Evolutionary conservation across 2,329 filamentous ascomycete species (phyloP), one percentile per base, ranked within the genome.

Genomic region (Endoconidiophora laricicola): DNA sequence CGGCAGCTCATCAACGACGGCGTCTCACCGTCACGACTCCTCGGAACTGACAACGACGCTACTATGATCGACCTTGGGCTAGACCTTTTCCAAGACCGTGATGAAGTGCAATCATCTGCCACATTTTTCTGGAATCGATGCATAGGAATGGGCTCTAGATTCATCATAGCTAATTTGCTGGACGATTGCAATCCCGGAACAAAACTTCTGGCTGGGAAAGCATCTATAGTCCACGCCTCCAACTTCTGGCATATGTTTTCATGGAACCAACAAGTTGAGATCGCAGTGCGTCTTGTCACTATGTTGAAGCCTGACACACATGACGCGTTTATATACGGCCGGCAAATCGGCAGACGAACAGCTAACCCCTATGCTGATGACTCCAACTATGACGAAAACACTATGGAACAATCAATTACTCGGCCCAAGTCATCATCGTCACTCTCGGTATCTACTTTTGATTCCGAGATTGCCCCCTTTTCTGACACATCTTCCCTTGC

Each of bases 71-170:
- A 74, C 9, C 60, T 74, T n/a, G 76, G 76, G 24, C 78, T 79
- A 59, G 74, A 80, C 49, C 65, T 84, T 18, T 84, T 83, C 62
- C 67, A 69, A 43, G 80, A 82, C 54, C 52, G 55, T 16, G 56
- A 54, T 14, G 55, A 54, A 5, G 55, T 58, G 6, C 49, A 48
- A 2, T 54, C 50, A 1, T 10, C 33, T 42, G 9, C 42, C 37
- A 2, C 41, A 7, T 41, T 49, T 7, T 46, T 49, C 14, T 36
- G 33, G 14, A 36, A 14, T 2, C 33, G 38, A n/a, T 24, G 44
- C 4, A 12, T 29, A 7, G 66, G 68, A 23, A 61, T 77, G 4
- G 63, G 63, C 18, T 66, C 66, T 2, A 64, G 63, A 1, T 76
- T 78, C 54, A 60, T 78, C 26, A 57, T 66, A 2, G 74, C 71